Evolutionary conservation across 2,329 filamentous ascomycete species (phyloP), one percentile per base, ranked within the genome.

Genomic region (Fusarium sp.): DNA sequence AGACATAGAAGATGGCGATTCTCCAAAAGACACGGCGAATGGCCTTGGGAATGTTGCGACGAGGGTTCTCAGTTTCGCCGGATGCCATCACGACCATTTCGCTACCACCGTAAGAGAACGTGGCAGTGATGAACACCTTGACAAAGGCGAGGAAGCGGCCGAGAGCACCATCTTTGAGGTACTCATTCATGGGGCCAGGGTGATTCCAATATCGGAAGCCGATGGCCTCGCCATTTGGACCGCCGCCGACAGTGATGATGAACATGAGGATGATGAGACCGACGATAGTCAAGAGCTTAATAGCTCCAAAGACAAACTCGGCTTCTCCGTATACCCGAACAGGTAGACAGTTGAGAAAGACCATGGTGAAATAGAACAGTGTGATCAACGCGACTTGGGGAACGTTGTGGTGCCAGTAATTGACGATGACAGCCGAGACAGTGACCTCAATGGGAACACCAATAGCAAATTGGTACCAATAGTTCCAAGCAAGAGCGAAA

Each of bases 71-170:
- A 1, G 63, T 65, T 17, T 66, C 63, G 8, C 63, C 63, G 0
- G 90, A 91, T 4, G 91, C 90, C 63, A 91, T 87, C 44, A 88
- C 88, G 64, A 88, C 86, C 47, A 92, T 85, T 78, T 94, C 92
- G 3, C 88, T 89, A 11, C 88, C 89, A 78, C 89, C 87, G 80
- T 91, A 91, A 38, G 88, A 87, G 78, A 91, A 91, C 0, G 88
- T 89, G 13, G 89, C 88, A n/a, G 84, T 85, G 63, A 88, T 83
- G 63, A 89, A 87, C 22, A 86, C 87, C 9, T 85, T 85, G 87
- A 89, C 90, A 75, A 89, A 89, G 14, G 87, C 88, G 6, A 90
- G 83, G 78, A 91, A 91, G 44, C 84, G 82, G 9, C 89, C 89
- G 0, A 86, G 84, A 3, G 78, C 75, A 0, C 88, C 88, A 15